Evolutionary conservation across 2,329 filamentous ascomycete species (phyloP).

Genomic region (Penicillium brasilianum): DNA sequence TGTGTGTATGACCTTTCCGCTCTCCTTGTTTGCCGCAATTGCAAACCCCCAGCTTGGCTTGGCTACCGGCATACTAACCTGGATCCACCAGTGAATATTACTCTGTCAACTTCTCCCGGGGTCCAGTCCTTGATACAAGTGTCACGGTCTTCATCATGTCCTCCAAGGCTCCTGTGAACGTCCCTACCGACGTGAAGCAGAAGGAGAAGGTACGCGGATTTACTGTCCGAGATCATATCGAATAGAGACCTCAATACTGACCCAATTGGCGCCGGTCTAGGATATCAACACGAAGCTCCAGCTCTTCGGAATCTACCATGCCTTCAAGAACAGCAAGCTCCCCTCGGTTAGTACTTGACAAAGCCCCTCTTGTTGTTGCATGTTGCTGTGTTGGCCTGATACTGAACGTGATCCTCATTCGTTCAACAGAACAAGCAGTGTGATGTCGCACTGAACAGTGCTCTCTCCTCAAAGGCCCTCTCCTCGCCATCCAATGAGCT

Average conservation of each 20-base stretch:
- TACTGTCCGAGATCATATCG: background rate
- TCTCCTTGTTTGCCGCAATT: conserved; percentile 19
- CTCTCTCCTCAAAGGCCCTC: conserved; percentile 73
- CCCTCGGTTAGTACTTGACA: conserved; percentile 70
- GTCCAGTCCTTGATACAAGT: conserved; percentile 13
- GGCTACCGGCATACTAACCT: conserved; percentile 11
- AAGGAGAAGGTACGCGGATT: conserved; percentile 68
- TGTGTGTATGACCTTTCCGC: conserved; percentile 6
- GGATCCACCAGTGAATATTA: conserved; percentile 20
- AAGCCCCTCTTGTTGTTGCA: background rate
- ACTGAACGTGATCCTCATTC: conserved; percentile 12
- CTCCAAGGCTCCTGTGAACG: conserved; percentile 62
- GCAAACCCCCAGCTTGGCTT: conserved; percentile 15
- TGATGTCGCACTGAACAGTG: conserved; percentile 90
- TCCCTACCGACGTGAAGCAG: conserved; percentile 71
- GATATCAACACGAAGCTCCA: conserved; percentile 94
- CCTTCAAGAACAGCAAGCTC: conserved; percentile 86
- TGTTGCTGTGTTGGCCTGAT: background rate
- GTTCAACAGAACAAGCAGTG: conserved; percentile 81
- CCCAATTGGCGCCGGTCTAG: conserved; percentile 25
- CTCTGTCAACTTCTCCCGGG: conserved; percentile 5
- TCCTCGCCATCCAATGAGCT: conserved; percentile 74
- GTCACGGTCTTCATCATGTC: conserved; percentile 35
- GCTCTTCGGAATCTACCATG: conserved; percentile 85
- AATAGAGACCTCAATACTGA: background rate